Conservation (phyloP, 202 grass and related monocot species). For the Miscanthus sacchariflorus region DNA sequence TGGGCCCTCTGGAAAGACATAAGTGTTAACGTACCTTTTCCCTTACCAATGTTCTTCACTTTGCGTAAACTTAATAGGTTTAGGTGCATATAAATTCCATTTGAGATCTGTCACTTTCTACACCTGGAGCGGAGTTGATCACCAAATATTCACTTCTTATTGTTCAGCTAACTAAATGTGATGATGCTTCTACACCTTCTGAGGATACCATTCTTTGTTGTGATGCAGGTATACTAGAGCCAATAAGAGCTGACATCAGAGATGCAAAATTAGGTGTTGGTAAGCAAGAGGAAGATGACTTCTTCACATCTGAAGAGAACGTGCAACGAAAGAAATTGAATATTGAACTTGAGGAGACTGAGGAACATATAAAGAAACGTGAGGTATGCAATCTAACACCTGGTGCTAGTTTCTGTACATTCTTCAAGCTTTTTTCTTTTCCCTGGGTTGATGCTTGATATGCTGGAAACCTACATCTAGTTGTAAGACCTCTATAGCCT, state of each 20-base stretch:
- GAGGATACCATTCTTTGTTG: neutral
- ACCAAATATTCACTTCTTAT: neutral
- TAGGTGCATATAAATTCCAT: neutral
- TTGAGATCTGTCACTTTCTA: neutral
- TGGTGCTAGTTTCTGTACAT: slow-evolving; percentile 15
- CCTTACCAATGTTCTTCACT: neutral
- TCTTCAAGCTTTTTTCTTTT: slow-evolving; percentile 38
- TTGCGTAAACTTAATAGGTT: neutral
- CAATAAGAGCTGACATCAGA: slow-evolving; percentile 91
- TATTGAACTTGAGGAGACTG: slow-evolving; percentile 89
- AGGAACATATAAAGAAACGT: slow-evolving; percentile 91
- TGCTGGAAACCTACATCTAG: slow-evolving; percentile 45
- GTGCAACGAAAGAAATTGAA: slow-evolving; percentile 92
- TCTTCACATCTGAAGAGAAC: slow-evolving; percentile 91
- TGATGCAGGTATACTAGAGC: slow-evolving; percentile 79
- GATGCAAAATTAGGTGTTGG: slow-evolving; percentile 95
- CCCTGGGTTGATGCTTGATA: slow-evolving; percentile 59
- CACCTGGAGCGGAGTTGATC: neutral
- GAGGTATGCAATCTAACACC: slow-evolving; percentile 64
- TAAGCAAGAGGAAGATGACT: slow-evolving; percentile 97
- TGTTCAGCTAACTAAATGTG: neutral
- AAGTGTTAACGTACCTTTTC: neutral
- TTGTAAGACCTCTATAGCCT: slow-evolving; percentile 32
- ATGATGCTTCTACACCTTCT: neutral
- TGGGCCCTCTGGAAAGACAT: neutral